Base-by-base conservation (phyloP, 2,329 filamentous ascomycete species). In the Aspergillus clavatus region DNA sequence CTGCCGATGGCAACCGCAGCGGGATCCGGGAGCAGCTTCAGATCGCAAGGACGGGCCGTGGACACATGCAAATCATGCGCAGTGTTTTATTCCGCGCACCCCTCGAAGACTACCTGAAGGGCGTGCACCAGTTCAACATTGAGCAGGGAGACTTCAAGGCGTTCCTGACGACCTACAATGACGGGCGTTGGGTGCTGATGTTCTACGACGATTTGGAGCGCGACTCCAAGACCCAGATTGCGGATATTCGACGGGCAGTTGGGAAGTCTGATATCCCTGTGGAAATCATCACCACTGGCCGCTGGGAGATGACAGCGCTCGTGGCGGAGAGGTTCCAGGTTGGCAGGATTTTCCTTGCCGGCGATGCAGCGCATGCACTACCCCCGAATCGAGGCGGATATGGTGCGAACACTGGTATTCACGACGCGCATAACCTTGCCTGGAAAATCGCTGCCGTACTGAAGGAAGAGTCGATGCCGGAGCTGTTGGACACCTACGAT, bases 381-480 rank as follows among this genome's bases (percentile, higher is more conserved):
- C 57, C 61, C 1, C 63, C 63, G 1, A 56, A 53, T 28, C 58
- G 63, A 10, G 60, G 56, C 12, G 63, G 62, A 4, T 55, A 59
- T 14, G 62, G 63, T 3, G 61, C 60, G 1, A 72, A 66, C 38
- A 62, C 65, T 0, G 60, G 62, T 4, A 50, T 73, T 40, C 48
- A 61, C 7, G 71, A 75, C 44, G 71, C 62, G 0, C 60, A 68
- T 28, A 71, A 73, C 29, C 58, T 75, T 1, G 63, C 67, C 1
- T 73, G 71, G 71, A 74, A 73, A 51, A 45, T 74, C 0, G 63
- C 66, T 1, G 54, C 57, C 1, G 66, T 71, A 0, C 18, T 70
- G 0, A 54, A 47, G 0, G 56, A 62, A 0, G 33, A 50, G 2
- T 59, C 62, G 0, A 45, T 21, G 0, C 24, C 47, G 3, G 45